Percentiles rank a stretch among this genome's conserved stretches.
These are phyloP conservation scores for Hericium coralloides DNA, from an alignment of 768 basidiomycete genomes.

Conservation along the genomic window DNA sequence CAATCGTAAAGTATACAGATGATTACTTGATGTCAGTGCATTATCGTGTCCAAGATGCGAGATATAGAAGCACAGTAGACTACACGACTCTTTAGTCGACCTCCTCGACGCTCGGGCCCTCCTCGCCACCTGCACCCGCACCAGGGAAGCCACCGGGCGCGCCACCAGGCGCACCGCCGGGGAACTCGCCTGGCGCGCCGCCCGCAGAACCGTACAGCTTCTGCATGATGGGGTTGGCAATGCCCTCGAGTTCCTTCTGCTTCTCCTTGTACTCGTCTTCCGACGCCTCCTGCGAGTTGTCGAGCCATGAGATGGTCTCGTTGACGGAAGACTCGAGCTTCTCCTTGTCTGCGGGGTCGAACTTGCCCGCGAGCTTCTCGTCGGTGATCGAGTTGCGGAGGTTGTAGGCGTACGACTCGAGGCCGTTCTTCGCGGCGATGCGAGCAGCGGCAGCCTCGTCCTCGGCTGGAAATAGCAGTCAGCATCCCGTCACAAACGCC, in stretches of 20 bases:
- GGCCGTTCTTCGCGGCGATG: conserved; percentile 80
- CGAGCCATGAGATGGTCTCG: conserved; percentile 82
- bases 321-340: conserved; percentile 77
- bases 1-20: neutral
- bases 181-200: conserved; percentile 29
- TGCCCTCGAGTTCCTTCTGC: conserved; percentile 85
- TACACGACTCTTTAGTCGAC: conserved; percentile 48
- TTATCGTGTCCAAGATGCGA: neutral
- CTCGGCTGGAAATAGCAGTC: conserved; percentile 42
- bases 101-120: conserved; percentile 88
- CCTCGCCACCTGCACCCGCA: conserved; percentile 48
- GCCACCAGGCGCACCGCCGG: conserved; percentile 51
- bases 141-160: conserved; percentile 53
- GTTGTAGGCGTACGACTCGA: conserved; percentile 95
- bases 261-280: conserved; percentile 91
- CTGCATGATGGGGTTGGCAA: conserved; percentile 73
- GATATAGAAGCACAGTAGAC: conserved; percentile 13
- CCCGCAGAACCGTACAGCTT: conserved; percentile 50
- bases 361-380: conserved; percentile 82
- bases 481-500: neutral
- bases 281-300: conserved; percentile 78
- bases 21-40: conserved; percentile 11
- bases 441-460: conserved; percentile 81
- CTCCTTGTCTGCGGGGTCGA: conserved; percentile 77
- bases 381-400: conserved; percentile 83